These are phyloP conservation scores for Rhipidocladum racemiflorum DNA, from an alignment of 176 grass and related monocot genomes.

Conservation along the genomic window DNA sequence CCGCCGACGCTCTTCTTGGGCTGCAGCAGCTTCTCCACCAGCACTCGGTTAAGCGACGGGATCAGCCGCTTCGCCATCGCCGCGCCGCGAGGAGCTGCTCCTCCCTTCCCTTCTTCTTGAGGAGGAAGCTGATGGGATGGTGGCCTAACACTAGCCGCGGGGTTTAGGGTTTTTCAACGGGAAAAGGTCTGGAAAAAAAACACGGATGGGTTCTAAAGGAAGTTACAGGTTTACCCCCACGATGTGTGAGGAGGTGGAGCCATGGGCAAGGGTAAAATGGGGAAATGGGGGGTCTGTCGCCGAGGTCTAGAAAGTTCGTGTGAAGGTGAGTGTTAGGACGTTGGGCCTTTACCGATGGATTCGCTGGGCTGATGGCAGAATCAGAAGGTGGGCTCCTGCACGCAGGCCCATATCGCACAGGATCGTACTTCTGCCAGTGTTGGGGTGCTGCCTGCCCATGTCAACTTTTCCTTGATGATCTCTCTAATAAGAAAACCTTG, in stretches of 20 bases:
- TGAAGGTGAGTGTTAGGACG: too few species aligned
- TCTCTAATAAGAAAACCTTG: not conserved
- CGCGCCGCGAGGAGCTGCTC: not conserved
- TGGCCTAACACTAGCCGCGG: not conserved
- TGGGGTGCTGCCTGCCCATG: too few species aligned
- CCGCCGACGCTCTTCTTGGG: conserved; percentile 68
- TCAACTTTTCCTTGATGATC: too few species aligned
- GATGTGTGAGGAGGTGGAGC: too few species aligned
- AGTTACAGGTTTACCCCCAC: not conserved
- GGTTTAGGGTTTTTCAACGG: conserved; percentile 36
- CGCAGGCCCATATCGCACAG: not conserved
- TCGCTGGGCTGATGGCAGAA: not conserved
- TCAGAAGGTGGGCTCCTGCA: not conserved
- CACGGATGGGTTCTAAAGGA: not conserved
- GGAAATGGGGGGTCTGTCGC: not conserved
- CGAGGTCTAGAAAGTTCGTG: conserved; percentile 18
- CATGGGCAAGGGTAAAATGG: not conserved
- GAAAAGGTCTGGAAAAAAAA: too few species aligned
- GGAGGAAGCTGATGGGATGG: conserved; percentile 6
- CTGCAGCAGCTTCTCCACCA: conserved; percentile 73
- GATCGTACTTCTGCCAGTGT: not conserved
- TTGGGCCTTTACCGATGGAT: not conserved
- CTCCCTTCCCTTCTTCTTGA: conserved; percentile 11
- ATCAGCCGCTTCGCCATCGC: conserved; percentile 73
- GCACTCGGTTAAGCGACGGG: conserved; percentile 70